Base-by-base conservation (phyloP, 1,139 yeast species). In the Starmera stellimalicola region DNA sequence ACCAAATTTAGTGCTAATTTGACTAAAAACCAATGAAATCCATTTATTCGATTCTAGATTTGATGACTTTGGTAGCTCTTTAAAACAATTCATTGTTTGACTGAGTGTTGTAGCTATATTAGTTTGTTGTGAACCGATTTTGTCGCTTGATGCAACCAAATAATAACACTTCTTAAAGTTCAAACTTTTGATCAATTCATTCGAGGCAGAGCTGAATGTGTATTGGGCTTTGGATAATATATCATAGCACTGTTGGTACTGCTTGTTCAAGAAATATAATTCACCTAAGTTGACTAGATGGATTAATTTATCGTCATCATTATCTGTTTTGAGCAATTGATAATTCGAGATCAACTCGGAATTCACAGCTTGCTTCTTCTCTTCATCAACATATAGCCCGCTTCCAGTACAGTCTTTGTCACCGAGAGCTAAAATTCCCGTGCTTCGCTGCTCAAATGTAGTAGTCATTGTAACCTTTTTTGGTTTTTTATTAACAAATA, bases 31-130 rank as follows among this genome's bases (percentile, higher is more conserved):
- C 16, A 15, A 17, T 32, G 16, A 19, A 11, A 33, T 23, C 47
- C 45, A 41, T 2, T 26, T 16, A 4, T 25, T 27, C 4, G 42
- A 39, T 31, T 41, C 42, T 8, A 42, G 24, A 14, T 44, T 29
- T 11, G 46, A 42, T 5, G 31, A 20, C 7, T 34, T 31, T n/a
- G 48, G 48, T 5, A 39, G 12, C n/a, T n/a, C n/a, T n/a, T n/a
- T n/a, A n/a, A n/a, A n/a, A n/a, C n/a, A n/a, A n/a, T n/a, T n/a
- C n/a, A n/a, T n/a, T n/a, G n/a, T n/a, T n/a, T n/a, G n/a, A n/a
- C n/a, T n/a, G n/a, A n/a, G n/a, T n/a, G n/a, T n/a, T n/a, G n/a
- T n/a, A n/a, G n/a, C n/a, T n/a, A n/a, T 22, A 6, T 22, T 22
- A 22, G 8, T 4, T 22, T 3, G 7, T 2, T n/a, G 5, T 6